A percentile compares a stretch with the other conserved stretches of the same genome.
Evolutionary conservation across 306 rosid species (phyloP).

Genomic region (Morella rubra): DNA sequence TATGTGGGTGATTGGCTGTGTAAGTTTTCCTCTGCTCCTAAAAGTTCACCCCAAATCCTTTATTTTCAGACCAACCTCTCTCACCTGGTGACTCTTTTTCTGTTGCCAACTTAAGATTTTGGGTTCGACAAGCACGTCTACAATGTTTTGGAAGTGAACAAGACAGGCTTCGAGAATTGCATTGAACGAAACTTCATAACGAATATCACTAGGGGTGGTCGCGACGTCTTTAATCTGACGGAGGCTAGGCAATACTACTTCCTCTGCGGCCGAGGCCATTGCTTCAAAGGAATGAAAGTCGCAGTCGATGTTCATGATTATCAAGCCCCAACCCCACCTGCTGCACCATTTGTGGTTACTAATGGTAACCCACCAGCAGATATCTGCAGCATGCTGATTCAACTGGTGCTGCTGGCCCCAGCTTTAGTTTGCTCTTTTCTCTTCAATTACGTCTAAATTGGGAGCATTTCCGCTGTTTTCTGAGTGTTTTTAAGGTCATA

Average conservation of each 20-base stretch:
- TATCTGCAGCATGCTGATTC: neutral
- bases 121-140: conserved; percentile 30
- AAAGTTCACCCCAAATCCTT: neutral
- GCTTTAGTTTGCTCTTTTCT: neutral
- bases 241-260: conserved; percentile 37
- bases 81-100: neutral
- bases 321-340: no score
- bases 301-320: conserved; percentile 26
- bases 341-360: neutral
- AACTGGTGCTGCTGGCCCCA: neutral
- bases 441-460: neutral
- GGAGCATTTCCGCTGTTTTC: neutral
- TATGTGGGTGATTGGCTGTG: conserved; percentile 64
- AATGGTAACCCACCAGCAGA: neutral
- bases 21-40: conserved; percentile 18
- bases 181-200: conserved; percentile 15
- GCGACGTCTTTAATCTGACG: conserved; percentile 34
- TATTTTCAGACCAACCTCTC: neutral
- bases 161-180: conserved; percentile 26
- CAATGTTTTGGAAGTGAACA: conserved; percentile 34
- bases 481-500: no score
- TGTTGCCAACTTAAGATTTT: conserved; percentile 11
- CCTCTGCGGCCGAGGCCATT: conserved; percentile 47
- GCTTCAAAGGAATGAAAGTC: conserved; percentile 52
- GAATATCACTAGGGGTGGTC: conserved; percentile 28